A percentile compares a stretch with the other conserved stretches of the same genome.
Evolutionary conservation across 116 monocot genomes (phyloP).

Genomic region (Iris pallida): DNA sequence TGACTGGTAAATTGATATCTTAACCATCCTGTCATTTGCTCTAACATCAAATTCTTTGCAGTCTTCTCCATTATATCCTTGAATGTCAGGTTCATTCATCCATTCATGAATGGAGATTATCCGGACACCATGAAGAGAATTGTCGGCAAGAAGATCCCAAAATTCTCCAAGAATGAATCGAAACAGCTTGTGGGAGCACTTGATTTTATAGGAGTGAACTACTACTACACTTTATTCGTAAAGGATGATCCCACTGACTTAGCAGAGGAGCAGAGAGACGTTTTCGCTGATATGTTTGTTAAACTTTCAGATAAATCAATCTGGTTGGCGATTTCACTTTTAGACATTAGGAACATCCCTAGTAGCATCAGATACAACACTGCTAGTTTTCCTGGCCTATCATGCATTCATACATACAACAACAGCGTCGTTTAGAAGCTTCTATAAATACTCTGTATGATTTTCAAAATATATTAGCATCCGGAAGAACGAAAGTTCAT

Average conservation of each 20-base stretch:
- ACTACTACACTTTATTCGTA: slow-evolving; percentile 24
- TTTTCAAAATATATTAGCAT: too few species aligned
- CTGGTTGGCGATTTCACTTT: background rate
- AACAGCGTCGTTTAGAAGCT: too few species aligned
- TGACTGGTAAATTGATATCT: slow-evolving; percentile 23
- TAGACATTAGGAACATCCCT: too few species aligned
- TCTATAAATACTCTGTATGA: too few species aligned
- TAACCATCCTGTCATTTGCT: background rate
- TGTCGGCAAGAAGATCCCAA: slow-evolving; percentile 30
- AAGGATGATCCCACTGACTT: background rate
- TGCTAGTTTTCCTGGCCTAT: too few species aligned
- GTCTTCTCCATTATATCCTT: background rate
- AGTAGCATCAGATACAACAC: too few species aligned
- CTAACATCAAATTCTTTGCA: background rate
- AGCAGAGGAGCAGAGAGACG: background rate
- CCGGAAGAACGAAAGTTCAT: too few species aligned
- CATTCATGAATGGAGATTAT: slow-evolving; percentile 40
- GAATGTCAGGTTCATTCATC: slow-evolving; percentile 12
- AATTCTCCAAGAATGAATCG: slow-evolving; percentile 27
- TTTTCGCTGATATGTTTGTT: background rate
- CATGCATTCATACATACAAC: too few species aligned
- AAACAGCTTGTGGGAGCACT: slow-evolving; percentile 20
- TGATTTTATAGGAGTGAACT: slow-evolving; percentile 47
- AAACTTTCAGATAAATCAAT: background rate
- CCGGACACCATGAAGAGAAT: slow-evolving; percentile 34